phyloP scores from a whole-genome alignment of 208 protist species.

The Wallacemonas sp. region DNA sequence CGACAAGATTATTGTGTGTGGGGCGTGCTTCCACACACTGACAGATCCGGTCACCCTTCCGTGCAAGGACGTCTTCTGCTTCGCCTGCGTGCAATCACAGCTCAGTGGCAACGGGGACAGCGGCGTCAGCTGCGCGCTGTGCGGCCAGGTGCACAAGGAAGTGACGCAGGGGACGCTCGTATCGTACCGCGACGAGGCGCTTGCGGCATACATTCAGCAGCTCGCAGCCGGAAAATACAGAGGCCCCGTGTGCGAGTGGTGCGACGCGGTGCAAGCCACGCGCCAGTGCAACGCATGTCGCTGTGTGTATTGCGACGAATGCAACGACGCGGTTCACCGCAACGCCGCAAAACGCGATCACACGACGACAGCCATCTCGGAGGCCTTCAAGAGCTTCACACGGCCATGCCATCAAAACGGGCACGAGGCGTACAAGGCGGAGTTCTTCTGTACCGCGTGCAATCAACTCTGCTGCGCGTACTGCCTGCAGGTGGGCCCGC shows the following conservation, averaged over 20 bases:
- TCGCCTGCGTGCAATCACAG: constrained; percentile 39
- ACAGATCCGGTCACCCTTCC: constrained; percentile 45
- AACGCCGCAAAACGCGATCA: constrained; percentile 69
- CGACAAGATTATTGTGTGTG: constrained; percentile 53
- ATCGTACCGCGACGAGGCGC: constrained; percentile 31
- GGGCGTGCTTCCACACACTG: constrained; percentile 72
- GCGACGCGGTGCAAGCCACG: constrained; percentile 41
- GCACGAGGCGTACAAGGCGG: constrained; percentile 78
- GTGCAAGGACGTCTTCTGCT: constrained; percentile 64
- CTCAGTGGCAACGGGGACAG: constrained; percentile 30
- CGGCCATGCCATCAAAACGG: constrained; percentile 43
- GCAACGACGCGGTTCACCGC: constrained; percentile 69
- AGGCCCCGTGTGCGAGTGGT: constrained; percentile 74
- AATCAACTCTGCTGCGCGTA: constrained; percentile 85
- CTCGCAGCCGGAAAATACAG: constrained; percentile 30
- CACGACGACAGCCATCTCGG: constrained; percentile 27
- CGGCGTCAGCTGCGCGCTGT: constrained; percentile 59
- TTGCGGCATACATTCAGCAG: constrained; percentile 44
- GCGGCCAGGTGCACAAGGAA: constrained; percentile 28
- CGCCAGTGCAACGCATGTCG: constrained; percentile 76
- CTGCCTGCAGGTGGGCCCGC: constrained; percentile 77
- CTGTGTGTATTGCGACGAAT: constrained; percentile 67
- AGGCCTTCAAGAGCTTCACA: constrained; percentile 34
- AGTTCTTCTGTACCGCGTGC: constrained; percentile 80
- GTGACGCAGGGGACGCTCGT: constrained; percentile 29